Conservation (phyloP, 2,329 filamentous ascomycete genomes). For the Fusarium sp. region DNA sequence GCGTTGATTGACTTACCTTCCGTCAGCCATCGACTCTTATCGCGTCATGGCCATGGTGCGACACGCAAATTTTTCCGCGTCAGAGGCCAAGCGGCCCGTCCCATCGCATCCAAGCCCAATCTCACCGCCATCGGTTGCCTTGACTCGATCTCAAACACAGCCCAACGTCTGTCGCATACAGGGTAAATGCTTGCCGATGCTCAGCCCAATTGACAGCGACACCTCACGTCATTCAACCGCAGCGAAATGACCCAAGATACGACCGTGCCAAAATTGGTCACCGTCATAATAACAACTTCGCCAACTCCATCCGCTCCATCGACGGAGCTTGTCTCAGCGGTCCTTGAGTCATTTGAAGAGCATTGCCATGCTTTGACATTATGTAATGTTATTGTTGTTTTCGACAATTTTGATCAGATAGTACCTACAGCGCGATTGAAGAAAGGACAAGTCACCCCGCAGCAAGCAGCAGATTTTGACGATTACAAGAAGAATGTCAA, state of each 20-base stretch:
- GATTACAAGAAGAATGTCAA: slow-evolving; percentile 60
- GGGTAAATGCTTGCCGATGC: slow-evolving; percentile 10
- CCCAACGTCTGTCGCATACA: not conserved
- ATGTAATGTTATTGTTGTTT: slow-evolving; percentile 60
- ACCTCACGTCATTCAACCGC: not conserved
- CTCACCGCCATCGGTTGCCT: slow-evolving; percentile 9
- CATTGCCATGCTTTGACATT: slow-evolving; percentile 53
- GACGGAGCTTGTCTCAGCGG: slow-evolving; percentile 59
- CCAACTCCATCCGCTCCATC: slow-evolving; percentile 63
- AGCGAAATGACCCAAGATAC: slow-evolving; percentile 13
- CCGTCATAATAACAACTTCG: slow-evolving; percentile 62
- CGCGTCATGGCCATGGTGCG: not conserved
- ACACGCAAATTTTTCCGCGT: slow-evolving; percentile 12
- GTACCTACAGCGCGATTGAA: slow-evolving; percentile 57
- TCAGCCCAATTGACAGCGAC: not conserved
- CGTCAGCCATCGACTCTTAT: not conserved
- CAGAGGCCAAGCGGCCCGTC: slow-evolving; percentile 15
- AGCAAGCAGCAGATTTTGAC: slow-evolving; percentile 53
- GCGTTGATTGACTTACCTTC: not conserved
- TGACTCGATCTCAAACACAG: not conserved
- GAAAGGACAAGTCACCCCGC: slow-evolving; percentile 60
- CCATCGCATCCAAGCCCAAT: not conserved
- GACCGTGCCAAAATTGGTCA: slow-evolving; percentile 25
- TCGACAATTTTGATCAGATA: slow-evolving; percentile 62
- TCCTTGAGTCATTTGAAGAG: slow-evolving; percentile 55